Evolutionary conservation across 2,329 filamentous ascomycete species (phyloP).

Genomic region (Alternaria dauci): DNA sequence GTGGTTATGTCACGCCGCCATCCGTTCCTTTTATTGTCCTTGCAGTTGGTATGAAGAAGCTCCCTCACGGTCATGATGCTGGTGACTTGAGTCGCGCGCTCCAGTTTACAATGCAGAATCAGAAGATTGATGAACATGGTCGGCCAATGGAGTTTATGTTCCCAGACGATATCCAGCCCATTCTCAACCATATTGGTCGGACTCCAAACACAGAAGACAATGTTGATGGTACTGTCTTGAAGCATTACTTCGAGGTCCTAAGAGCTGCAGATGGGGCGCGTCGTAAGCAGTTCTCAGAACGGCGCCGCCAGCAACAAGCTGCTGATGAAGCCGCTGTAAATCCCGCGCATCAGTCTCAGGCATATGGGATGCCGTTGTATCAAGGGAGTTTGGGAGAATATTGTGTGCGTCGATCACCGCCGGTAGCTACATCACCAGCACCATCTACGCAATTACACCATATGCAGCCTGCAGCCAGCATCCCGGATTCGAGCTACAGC

Average conservation of each 20-base stretch:
- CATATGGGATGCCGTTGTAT: not conserved
- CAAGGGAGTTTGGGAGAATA: not conserved
- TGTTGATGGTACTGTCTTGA: conserved; percentile 7
- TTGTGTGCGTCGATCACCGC: too few relatives aligned
- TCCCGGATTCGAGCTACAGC: not conserved
- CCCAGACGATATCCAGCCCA: conserved; percentile 29
- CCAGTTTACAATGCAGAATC: conserved; percentile 21
- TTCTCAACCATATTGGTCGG: conserved; percentile 21
- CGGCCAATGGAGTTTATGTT: conserved; percentile 20
- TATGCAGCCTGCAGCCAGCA: not conserved
- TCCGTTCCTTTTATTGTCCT: conserved; percentile 31
- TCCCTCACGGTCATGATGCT: conserved; percentile 30
- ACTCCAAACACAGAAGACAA: conserved; percentile 1
- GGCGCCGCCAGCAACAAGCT: not conserved
- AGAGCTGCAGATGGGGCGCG: not conserved
- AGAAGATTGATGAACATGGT: conserved; percentile 5
- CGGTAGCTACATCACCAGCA: not conserved
- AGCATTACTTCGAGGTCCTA: not conserved
- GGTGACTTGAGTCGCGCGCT: conserved; percentile 40
- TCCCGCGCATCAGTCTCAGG: not conserved
- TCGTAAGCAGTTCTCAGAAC: not conserved
- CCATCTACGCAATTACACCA: not conserved
- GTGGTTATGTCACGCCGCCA: not conserved
- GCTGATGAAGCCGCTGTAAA: not conserved
- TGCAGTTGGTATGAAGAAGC: conserved; percentile 25